phyloP scores from a whole-genome alignment of 805 yeast genomes.

The Sungouiella blattae region DNA sequence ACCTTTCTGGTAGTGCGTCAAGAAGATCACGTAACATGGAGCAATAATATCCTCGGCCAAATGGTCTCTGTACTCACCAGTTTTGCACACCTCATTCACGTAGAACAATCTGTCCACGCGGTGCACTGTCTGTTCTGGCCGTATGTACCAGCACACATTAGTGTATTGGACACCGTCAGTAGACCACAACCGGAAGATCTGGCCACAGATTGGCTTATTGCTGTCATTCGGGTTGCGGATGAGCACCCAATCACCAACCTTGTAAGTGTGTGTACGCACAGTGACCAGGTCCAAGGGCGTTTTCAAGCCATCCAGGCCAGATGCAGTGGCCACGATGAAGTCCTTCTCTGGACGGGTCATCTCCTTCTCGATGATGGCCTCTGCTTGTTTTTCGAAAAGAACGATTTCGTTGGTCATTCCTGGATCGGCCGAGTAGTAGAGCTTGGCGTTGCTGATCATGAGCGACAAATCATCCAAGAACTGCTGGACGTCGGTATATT shows the following conservation, averaged over 20 bases:
- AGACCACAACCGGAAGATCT: conserved; percentile 91
- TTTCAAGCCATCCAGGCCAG: conserved; percentile 53
- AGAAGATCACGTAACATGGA: conserved; percentile 91
- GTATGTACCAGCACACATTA: conserved; percentile 95
- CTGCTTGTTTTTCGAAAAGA: conserved; percentile 59
- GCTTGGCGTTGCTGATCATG: conserved; percentile 71
- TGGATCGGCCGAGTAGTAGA: conserved; percentile 50
- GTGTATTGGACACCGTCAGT: conserved; percentile 82
- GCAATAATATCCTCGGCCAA: conserved; percentile 83
- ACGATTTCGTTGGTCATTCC: conserved; percentile 59
- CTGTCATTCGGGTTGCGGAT: conserved; percentile 84
- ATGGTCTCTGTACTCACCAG: conserved; percentile 96
- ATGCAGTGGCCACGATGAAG: conserved; percentile 43
- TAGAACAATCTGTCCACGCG: conserved; percentile 84
- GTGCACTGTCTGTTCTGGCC: conserved; percentile 98
- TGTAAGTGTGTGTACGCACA: conserved; percentile 66
- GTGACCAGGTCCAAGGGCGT: conserved; percentile 78
- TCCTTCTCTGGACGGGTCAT: conserved; percentile 79
- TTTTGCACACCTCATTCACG: conserved; percentile 92
- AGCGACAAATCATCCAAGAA: conserved; percentile 74
- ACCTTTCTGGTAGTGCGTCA: conserved; percentile 92
- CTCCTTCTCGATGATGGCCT: conserved; percentile 59
- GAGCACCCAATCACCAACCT: conserved; percentile 94
- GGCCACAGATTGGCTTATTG: conserved; percentile 88
- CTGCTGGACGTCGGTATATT: conserved; percentile 69